Conservation (phyloP, 2,329 filamentous ascomycete species). For the Chalara sp. region DNA sequence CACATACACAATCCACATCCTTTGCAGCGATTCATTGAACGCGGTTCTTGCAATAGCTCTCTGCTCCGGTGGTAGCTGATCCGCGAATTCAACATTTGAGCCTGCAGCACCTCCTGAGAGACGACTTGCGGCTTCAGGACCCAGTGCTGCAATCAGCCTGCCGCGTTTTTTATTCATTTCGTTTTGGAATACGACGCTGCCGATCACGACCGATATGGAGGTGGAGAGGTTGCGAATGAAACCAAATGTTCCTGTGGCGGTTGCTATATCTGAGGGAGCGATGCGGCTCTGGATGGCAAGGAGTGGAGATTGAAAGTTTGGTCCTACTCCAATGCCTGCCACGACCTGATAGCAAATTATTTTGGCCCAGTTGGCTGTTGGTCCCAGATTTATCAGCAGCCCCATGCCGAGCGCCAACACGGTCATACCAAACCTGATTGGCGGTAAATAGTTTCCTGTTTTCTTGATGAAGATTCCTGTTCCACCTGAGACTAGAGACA, state of each 20-base stretch:
- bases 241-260: slow-evolving; percentile 56
- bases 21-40: slow-evolving; percentile 16
- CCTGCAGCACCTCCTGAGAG: slow-evolving; percentile 23
- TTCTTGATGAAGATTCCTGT: slow-evolving; percentile 53
- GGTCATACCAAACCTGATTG: slow-evolving; percentile 52
- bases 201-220: slow-evolving; percentile 41
- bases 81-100: slow-evolving; percentile 20
- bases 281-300: slow-evolving; percentile 62
- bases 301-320: slow-evolving; percentile 63
- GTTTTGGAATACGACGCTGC: slow-evolving; percentile 45
- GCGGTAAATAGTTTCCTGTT: slow-evolving; percentile 57
- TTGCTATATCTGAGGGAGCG: slow-evolving; percentile 56
- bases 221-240: slow-evolving; percentile 49
- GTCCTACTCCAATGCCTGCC: slow-evolving; percentile 57
- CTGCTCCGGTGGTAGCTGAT: slow-evolving; percentile 13
- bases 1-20: slow-evolving; percentile 24
- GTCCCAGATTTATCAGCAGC: slow-evolving; percentile 53
- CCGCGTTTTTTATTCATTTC: slow-evolving; percentile 27
- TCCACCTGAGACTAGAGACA: slow-evolving; percentile 55
- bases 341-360: slow-evolving; percentile 57
- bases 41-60: slow-evolving; percentile 18
- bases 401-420: slow-evolving; percentile 61
- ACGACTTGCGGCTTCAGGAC: slow-evolving; percentile 13
- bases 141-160: slow-evolving; percentile 15
- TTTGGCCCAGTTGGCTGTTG: slow-evolving; percentile 46